Evolutionary conservation across 139 green algal genomes (phyloP), one percentile per base, ranked within the genome.

Genomic region (Picocystis salinarum): DNA sequence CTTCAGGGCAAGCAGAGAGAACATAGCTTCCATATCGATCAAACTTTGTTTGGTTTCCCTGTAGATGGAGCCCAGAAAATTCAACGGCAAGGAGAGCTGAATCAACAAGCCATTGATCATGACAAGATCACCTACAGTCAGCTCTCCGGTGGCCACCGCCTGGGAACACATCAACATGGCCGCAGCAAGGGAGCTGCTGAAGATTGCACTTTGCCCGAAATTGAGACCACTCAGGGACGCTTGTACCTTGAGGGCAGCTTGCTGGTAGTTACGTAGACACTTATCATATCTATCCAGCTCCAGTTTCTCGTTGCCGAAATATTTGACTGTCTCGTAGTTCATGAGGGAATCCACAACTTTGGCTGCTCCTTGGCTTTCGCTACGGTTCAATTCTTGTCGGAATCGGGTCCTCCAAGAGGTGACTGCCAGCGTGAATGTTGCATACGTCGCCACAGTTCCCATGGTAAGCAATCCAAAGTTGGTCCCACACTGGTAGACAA

Each of bases 51-150:
- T 77, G 12, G 79, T 88, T 59, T 95, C 87, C 0, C 87, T 71
- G 55, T 96, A 97, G 20, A 96, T 82, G 0, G 80, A 87, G 31
- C 87, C 87, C 44, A 97, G 62, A 61, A 97, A 97, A 71, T 97
- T 96, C 28, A 97, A 72, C 4, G 87, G 87, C 65, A 94, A 69
- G 42, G 79, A 92, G 44, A 97, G 71, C 71, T 95, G 85, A 63
- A 96, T 91, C 12, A 97, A 67, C 48, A 95, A 72, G 7, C 78
- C 86, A 42, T 97, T 93, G 36, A 97, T 79, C 85, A 96, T 92
- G 19, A 96, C 83, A 20, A 92, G 48, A 49, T 91, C 28, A 0
- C 86, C 86, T 15, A 96, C 82, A 13, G 73, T 85, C 25, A 64
- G 42, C 17, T 31, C 40, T 17, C 64, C 64, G 23, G 20, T 26